Evolutionary conservation across 352 stramenopile species (phyloP).

Genomic region (Phytophthora pluvialis): DNA sequence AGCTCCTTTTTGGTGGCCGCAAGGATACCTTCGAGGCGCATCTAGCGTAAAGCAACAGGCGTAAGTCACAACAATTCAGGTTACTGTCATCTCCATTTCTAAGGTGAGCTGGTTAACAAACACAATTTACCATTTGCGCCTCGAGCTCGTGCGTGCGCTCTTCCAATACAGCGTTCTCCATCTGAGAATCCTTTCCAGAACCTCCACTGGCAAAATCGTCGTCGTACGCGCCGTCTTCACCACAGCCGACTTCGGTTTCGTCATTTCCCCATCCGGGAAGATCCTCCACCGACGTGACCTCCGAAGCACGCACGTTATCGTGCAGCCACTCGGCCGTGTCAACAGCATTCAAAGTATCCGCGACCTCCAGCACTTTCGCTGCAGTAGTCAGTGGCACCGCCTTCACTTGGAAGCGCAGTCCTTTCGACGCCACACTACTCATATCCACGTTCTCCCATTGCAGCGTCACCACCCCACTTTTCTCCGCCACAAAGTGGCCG

Average conservation of each 20-base stretch:
- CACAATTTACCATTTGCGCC: conserved; percentile 53
- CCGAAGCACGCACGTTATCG: conserved; percentile 24
- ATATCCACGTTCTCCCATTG: conserved; percentile 56
- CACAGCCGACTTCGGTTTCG: conserved; percentile 14
- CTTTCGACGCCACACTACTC: conserved; percentile 53
- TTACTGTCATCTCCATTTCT: neutral
- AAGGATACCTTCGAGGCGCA: conserved; percentile 44
- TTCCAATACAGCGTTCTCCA: conserved; percentile 25
- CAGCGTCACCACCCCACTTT: conserved; percentile 36
- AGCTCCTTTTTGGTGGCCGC: conserved; percentile 42
- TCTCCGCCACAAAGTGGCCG: conserved; percentile 36
- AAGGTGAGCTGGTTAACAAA: conserved; percentile 4
- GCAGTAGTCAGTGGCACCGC: conserved; percentile 23
- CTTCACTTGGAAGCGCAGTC: conserved; percentile 40
- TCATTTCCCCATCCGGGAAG: conserved; percentile 26
- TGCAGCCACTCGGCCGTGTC: conserved; percentile 28
- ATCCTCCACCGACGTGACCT: conserved; percentile 28
- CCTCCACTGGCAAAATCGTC: conserved; percentile 7
- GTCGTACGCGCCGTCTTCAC: conserved; percentile 9
- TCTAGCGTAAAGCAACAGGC: conserved; percentile 19
- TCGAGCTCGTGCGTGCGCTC: conserved; percentile 40
- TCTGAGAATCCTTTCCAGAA: conserved; percentile 13
- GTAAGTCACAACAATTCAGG: conserved; percentile 2
- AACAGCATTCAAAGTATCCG: conserved; percentile 11
- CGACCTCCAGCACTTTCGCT: conserved; percentile 17